Evolutionary conservation across 768 basidiomycete species (phyloP), one percentile per base, ranked within the genome.

Genomic region (Mycena albidolilacea): DNA sequence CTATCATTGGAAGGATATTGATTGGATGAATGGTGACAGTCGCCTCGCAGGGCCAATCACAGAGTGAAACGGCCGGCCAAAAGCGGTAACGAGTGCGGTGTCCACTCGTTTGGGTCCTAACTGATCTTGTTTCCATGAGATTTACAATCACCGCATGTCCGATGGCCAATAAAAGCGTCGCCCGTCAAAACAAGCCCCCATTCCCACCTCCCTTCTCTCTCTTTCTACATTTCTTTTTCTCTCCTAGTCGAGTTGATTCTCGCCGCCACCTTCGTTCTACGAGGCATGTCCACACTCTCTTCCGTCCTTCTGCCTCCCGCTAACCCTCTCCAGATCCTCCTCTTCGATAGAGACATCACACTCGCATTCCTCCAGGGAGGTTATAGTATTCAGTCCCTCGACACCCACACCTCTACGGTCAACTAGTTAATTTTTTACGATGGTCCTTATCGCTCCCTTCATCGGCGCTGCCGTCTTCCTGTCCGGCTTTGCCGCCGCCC

Each of bases 281-380:
- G 85, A 86, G 89, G 89, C 88, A 71, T 75, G 84, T 78, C 48
- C 52, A 66, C 62, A 41, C 14, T 6, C 21, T 57, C 59, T 62
- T 58, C n/a, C 64, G 62, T 39, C 23, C 43, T 50, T 70, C 59
- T 43, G 43, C 21, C 43, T 5, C 39, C 11, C 38, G 10, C 7
- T 37, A 62, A 58, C 59, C 43, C 52, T 58, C 30, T 48, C 67
- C 80, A 90, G 90, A 90, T 89, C 87, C 87, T 84, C 85, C 89
- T 91, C 91, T 92, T 93, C 88, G 91, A 91, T 82, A 93, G 91
- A 91, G 89, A 38, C 84, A 79, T 43, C 79, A 79, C 81, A 80
- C 79, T 84, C 82, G 84, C 81, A 84, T 78, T 85, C 87, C 91
- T 90, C 87, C 90, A 83, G 90, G 87, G 89, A 90, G 91, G 89